phyloP scores from a whole-genome alignment of 2,329 filamentous ascomycete species.

The Trichoderma simmonsii region DNA sequence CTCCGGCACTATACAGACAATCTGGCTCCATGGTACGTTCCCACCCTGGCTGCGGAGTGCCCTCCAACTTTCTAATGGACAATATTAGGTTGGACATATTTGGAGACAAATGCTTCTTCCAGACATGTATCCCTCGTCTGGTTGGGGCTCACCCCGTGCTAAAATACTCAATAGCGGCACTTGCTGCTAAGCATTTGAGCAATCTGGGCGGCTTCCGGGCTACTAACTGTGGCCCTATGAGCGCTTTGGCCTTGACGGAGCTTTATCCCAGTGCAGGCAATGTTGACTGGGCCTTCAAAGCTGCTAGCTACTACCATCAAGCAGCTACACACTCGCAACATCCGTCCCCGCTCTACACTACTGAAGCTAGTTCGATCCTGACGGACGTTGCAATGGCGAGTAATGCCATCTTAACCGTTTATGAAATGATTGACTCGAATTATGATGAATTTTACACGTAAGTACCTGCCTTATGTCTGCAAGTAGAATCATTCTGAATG shows the following conservation, averaged over 20 bases:
- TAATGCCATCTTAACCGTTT: not conserved
- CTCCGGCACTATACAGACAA: conserved; percentile 10
- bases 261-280: not conserved
- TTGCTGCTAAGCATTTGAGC: conserved; percentile 3
- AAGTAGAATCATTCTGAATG: not conserved
- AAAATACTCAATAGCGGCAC: not conserved
- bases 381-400: not conserved
- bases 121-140: not conserved
- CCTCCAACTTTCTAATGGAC: not conserved
- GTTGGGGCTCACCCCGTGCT: not conserved
- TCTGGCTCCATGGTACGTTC: not conserved
- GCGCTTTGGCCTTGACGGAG: not conserved
- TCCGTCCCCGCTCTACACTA: not conserved
- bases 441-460: not conserved
- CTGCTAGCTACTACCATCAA: conserved; percentile 5
- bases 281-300: conserved; percentile 10
- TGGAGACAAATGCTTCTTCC: not conserved
- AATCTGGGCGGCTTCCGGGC: not conserved
- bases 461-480: not conserved
- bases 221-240: not conserved
- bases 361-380: not conserved
- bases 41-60: too few relatives aligned
- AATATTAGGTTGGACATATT: not conserved
- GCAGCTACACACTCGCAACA: not conserved
- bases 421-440: conserved; percentile 3